phyloP scores from a whole-genome alignment of 805 yeast species.

The Zygosaccharomyces bisporus region DNA sequence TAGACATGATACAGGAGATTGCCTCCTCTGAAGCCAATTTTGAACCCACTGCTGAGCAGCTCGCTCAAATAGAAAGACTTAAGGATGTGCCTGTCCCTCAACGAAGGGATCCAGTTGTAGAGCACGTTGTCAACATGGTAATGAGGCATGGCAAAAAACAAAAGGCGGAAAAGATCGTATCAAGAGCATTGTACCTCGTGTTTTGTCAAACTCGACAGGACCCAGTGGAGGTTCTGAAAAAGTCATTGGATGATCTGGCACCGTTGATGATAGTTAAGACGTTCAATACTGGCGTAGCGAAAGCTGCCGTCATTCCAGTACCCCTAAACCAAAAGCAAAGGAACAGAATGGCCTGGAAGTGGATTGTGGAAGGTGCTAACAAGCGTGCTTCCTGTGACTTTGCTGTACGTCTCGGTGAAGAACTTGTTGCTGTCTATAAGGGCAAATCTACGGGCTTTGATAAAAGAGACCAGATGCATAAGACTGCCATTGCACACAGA shows the following conservation, averaged over 20 bases:
- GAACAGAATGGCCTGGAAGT: constrained; percentile 77
- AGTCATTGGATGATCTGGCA: constrained; percentile 73
- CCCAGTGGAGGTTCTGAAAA: constrained; percentile 72
- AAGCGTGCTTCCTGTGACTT: constrained; percentile 77
- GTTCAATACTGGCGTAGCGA: constrained; percentile 80
- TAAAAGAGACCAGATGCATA: constrained; percentile 77
- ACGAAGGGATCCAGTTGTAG: constrained; percentile 63
- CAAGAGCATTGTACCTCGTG: constrained; percentile 73
- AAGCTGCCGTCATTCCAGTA: constrained; percentile 72
- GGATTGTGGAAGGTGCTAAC: constrained; percentile 84
- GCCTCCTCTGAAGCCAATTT: constrained; percentile 33
- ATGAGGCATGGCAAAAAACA: constrained; percentile 92
- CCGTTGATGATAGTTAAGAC: constrained; percentile 79
- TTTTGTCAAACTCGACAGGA: constrained; percentile 60
- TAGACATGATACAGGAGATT: constrained; percentile 35
- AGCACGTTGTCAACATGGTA: constrained; percentile 75
- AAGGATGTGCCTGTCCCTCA: constrained; percentile 55
- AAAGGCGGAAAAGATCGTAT: constrained; percentile 66
- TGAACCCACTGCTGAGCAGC: constrained; percentile 63
- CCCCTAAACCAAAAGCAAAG: constrained; percentile 83
- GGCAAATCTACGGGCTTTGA: constrained; percentile 84
- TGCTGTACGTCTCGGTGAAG: constrained; percentile 88
- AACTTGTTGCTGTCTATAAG: constrained; percentile 67
- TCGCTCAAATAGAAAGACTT: constrained; percentile 50
- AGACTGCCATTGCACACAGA: constrained; percentile 83